A percentile compares a stretch with the other conserved stretches of the same genome.
These are phyloP conservation scores for Elymus sibiricus DNA, from an alignment of 176 grass and related monocot genomes.

Conservation along the genomic window DNA sequence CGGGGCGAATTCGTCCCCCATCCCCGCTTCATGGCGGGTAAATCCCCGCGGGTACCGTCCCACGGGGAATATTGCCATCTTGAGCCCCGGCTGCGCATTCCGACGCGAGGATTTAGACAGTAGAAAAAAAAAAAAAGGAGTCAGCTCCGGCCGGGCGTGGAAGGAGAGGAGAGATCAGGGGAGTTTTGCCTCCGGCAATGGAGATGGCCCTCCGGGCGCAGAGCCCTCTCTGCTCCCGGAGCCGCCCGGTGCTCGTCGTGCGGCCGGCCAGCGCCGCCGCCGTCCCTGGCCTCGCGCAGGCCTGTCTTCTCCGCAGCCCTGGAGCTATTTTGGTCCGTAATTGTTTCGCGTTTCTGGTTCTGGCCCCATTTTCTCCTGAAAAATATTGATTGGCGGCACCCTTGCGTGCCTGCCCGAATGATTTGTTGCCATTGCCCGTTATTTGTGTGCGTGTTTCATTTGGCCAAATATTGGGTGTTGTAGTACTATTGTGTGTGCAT, in stretches of 20 bases:
- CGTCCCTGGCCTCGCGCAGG: slow-evolving; percentile 20
- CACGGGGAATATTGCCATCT: too few species aligned
- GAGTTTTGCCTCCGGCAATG: slow-evolving; percentile 25
- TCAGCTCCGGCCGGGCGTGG: neutral
- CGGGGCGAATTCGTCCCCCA: too few species aligned
- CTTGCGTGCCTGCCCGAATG: neutral
- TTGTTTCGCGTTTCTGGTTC: neutral
- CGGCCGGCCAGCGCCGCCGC: slow-evolving; percentile 17
- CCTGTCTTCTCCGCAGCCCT: neutral
- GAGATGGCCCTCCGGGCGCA: slow-evolving; percentile 51
- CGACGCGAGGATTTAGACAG: neutral
- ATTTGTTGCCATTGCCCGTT: neutral
- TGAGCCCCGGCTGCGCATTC: too few species aligned
- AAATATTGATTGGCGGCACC: neutral
- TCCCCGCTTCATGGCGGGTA: too few species aligned
- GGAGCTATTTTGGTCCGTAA: neutral
- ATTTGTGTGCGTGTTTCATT: neutral
- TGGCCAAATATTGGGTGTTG: neutral
- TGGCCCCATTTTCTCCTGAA: neutral
- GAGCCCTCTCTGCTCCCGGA: slow-evolving; percentile 43
- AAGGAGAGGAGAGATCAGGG: neutral
- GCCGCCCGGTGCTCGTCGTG: slow-evolving; percentile 16
- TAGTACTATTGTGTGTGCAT: neutral
- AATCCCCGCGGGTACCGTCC: too few species aligned
- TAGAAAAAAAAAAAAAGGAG: neutral